Base-by-base conservation (phyloP, 805 yeast species). In the Candida dendrica region DNA sequence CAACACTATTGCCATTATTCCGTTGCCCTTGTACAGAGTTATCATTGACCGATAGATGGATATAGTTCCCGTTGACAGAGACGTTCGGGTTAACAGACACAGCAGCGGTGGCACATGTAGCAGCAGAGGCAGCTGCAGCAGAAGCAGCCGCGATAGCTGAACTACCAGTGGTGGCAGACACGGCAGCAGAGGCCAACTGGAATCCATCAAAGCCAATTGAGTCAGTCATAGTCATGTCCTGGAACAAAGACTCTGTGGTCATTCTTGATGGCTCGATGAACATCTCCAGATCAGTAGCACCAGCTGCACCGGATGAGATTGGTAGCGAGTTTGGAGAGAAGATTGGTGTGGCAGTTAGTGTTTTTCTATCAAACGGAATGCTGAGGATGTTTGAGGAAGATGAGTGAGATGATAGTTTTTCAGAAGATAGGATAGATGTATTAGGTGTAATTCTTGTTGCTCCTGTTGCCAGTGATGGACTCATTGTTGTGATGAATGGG, bases 231-330 rank as follows among this genome's bases (percentile, higher is more conserved):
- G 34, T 42, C 16, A 53, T 38, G 4, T 49, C 51, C 35, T 39
- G 45, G 39, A 49, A 50, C 20, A 55, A 50, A 1, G 50, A 40
- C 34, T 48, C 54, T 16, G 40, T 42, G 4, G 53, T 27, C 32
- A 53, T 46, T 20, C 44, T 47, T 3, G 51, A 47, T 8, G 59
- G 58, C 29, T 54, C 58, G 26, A 50, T 42, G 31, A 47, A 53
- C 44, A 52, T 29, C 6, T 47, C 52, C 4, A 32, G 3, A 4
- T 32, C 34, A 17, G 17, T n/a, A 17, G 13, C 8, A 15, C 8
- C 19, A 5, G 17, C 5, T 22, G 24, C 18, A 31, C 15, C 10
- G 3, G 36, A 34, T 34, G 36, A 15, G 13, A 34, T 34, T 11
- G 26, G 3, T 6, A 32, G 17, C 4, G 17, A 10, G 13, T 27